Conservation (phyloP, 2,329 filamentous ascomycete species). For the Sporothrix phasma region DNA sequence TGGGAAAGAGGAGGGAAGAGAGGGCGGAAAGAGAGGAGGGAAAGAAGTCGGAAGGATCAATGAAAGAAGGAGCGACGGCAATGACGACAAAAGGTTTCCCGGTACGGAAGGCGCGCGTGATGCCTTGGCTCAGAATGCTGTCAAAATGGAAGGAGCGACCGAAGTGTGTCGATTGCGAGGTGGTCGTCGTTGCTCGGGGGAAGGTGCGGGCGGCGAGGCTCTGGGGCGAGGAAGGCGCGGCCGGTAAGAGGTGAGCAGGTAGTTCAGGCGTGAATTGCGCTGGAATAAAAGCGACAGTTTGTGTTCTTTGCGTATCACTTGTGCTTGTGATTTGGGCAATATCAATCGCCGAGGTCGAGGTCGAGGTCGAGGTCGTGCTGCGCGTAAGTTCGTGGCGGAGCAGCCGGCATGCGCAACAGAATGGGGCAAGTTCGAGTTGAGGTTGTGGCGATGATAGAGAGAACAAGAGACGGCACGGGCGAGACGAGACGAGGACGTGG, state of each 20-base stretch:
- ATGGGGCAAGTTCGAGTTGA: not conserved
- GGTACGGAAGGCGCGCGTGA: not conserved
- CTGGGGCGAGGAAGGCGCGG: not conserved
- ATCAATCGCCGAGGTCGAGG: not conserved
- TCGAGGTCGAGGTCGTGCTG: not conserved
- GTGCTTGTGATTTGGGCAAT: not conserved
- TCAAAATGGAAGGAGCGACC: constrained; percentile 7
- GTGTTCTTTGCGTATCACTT: not conserved
- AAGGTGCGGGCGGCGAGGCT: not conserved
- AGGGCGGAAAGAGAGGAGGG: not conserved
- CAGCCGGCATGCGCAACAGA: not conserved
- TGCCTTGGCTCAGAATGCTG: not conserved
- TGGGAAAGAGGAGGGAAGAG: not conserved
- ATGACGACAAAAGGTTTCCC: not conserved
- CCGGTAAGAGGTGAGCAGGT: not conserved
- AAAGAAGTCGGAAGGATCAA: not conserved
- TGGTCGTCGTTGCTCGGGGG: not conserved
- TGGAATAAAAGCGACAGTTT: not conserved
- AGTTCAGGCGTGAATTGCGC: not conserved
- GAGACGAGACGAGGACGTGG: not conserved
- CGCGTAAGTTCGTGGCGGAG: not conserved
- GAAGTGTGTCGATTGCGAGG: not conserved
- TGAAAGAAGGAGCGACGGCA: not conserved
- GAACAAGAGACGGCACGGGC: not conserved
- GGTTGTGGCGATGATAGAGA: not conserved